Conservation (phyloP, 192 early-diverging fungal species). For the Backusella tarrabulga region DNA sequence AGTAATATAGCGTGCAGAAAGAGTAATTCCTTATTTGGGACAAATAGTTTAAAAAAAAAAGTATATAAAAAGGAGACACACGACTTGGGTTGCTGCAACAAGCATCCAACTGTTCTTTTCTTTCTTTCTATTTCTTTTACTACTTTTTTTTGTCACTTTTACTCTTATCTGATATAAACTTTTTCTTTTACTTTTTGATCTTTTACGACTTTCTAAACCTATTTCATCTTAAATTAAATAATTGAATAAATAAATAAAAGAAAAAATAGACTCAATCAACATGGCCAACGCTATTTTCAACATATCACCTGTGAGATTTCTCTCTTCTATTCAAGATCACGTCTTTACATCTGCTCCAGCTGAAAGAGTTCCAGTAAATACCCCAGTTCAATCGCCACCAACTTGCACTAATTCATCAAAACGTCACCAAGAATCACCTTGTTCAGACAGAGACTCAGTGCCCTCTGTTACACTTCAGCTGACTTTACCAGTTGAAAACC, state of each 20-base stretch:
- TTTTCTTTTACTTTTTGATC: background rate
- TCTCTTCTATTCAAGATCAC: constrained; percentile 12
- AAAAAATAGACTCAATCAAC: background rate
- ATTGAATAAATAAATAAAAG: background rate
- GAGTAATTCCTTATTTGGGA: background rate
- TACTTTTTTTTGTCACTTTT: background rate
- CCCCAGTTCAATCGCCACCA: background rate
- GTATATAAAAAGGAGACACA: background rate
- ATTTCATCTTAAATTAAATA: background rate
- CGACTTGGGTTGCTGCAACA: constrained; percentile 1
- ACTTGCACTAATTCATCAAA: background rate
- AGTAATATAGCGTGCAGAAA: constrained; percentile 6
- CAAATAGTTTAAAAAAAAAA: background rate
- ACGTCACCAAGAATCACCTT: background rate
- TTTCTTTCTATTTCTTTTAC: background rate
- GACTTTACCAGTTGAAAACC: constrained; percentile 9
- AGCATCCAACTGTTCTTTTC: background rate
- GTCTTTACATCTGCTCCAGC: constrained; percentile 4
- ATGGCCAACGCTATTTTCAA: constrained; percentile 14
- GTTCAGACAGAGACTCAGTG: background rate
- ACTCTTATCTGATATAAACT: background rate
- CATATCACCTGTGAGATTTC: constrained; percentile 2
- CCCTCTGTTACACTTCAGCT: constrained; percentile 9
- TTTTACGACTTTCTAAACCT: background rate
- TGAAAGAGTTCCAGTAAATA: background rate